Percentiles rank a stretch among this genome's conserved stretches.
Evolutionary conservation across 2,329 filamentous ascomycete species (phyloP).

Genomic region (Arthrobotrys entomopaga): DNA sequence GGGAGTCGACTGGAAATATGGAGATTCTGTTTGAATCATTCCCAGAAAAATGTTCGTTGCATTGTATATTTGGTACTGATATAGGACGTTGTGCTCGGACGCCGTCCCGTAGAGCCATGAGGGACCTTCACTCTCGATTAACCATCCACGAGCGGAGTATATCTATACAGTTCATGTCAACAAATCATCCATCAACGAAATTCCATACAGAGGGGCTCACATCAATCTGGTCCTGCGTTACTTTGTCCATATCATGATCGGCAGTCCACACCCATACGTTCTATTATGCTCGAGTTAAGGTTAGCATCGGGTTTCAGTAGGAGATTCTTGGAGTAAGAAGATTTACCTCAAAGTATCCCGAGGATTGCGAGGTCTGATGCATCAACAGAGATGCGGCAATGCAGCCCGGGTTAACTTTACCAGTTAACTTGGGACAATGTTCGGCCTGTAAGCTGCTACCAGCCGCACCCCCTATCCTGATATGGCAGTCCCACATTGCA

Average conservation of each 20-base stretch:
- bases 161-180: slow-evolving; percentile 42
- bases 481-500: slow-evolving; percentile 73
- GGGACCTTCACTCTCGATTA: slow-evolving; percentile 60
- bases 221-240: slow-evolving; percentile 59
- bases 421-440: slow-evolving; percentile 65
- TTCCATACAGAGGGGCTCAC: not conserved
- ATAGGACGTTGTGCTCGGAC: slow-evolving; percentile 67
- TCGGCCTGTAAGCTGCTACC: slow-evolving; percentile 62
- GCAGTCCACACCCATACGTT: slow-evolving; percentile 2
- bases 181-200: too few species aligned
- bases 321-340: too few species aligned
- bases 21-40: slow-evolving; percentile 67
- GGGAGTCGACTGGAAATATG: slow-evolving; percentile 64
- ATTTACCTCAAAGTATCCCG: slow-evolving; percentile 61
- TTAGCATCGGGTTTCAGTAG: too few species aligned
- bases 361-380: slow-evolving; percentile 64
- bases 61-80: slow-evolving; percentile 67
- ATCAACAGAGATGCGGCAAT: slow-evolving; percentile 55
- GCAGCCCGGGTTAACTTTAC: slow-evolving; percentile 59
- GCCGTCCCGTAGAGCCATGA: slow-evolving; percentile 65
- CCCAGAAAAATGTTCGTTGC: slow-evolving; percentile 66
- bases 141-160: slow-evolving; percentile 58
- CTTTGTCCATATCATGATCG: slow-evolving; percentile 58
- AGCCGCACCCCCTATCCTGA: slow-evolving; percentile 61
- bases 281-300: too few species aligned